A percentile compares a stretch with the other conserved stretches of the same genome.
Conservation (phyloP, 768 basidiomycete genomes). For the Lanmaoa rubissima region DNA sequence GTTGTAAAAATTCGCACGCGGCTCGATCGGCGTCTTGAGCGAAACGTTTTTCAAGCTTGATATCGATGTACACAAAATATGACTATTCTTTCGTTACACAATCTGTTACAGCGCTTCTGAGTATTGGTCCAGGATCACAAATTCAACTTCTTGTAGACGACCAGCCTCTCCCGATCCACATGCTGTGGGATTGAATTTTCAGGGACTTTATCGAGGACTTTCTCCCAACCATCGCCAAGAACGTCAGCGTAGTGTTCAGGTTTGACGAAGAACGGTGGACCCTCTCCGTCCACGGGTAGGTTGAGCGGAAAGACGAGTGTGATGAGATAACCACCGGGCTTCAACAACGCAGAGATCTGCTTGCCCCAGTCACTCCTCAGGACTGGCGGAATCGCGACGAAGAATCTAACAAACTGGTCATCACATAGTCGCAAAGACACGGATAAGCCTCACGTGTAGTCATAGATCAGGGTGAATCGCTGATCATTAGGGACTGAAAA, state of each 20-base stretch:
- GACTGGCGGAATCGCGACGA: conserved; percentile 64
- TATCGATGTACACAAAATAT: background rate
- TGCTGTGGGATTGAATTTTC: conserved; percentile 41
- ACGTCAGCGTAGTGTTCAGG: conserved; percentile 54
- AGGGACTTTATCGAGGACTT: conserved; percentile 53
- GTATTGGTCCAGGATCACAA: background rate
- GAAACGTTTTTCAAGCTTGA: background rate
- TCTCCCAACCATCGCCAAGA: conserved; percentile 50
- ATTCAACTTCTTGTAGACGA: conserved; percentile 33
- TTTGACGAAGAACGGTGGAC: conserved; percentile 63
- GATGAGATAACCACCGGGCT: conserved; percentile 62
- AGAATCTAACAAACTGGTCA: conserved; percentile 36
- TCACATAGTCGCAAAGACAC: background rate
- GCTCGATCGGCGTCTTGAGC: background rate
- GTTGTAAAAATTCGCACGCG: conserved; percentile 17
- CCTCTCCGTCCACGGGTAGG: conserved; percentile 41
- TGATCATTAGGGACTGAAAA: conserved; percentile 14
- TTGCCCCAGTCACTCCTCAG: conserved; percentile 54
- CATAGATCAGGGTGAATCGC: conserved; percentile 19
- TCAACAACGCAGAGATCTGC: conserved; percentile 54
- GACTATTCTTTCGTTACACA: no score
- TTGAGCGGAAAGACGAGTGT: conserved; percentile 59
- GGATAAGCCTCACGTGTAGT: conserved; percentile 8
- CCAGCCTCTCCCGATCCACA: conserved; percentile 47
- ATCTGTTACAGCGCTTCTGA: background rate